These are phyloP conservation scores for Brettanomyces sp. DNA, from an alignment of 805 yeast genomes.

Conservation along the genomic window DNA sequence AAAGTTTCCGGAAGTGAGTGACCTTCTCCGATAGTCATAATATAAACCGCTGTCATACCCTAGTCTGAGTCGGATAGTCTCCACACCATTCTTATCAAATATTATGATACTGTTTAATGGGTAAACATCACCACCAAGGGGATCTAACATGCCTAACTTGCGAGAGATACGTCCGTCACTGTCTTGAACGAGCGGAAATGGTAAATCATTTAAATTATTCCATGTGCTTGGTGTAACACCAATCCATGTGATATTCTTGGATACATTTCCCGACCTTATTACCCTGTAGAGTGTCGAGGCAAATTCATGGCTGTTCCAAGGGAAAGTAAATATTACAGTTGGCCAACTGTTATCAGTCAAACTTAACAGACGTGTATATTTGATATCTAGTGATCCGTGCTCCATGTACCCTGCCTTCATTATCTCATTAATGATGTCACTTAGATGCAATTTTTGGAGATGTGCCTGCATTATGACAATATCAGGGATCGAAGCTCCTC, in stretches of 20 bases:
- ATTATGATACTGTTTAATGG: conserved; percentile 22
- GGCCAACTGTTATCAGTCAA: no score
- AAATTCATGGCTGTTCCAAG: no score
- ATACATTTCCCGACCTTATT: no score
- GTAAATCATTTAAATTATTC: background rate
- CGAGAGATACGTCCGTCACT: conserved; percentile 18
- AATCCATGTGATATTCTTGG: background rate
- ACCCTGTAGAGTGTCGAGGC: no score
- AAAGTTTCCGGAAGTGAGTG: conserved; percentile 8
- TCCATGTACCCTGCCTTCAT: no score
- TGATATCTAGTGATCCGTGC: no score
- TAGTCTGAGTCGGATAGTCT: conserved; percentile 14
- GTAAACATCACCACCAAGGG: conserved; percentile 28
- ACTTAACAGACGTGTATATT: no score
- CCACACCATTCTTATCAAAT: conserved; percentile 16
- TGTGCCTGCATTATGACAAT: conserved; percentile 5
- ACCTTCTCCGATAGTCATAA: conserved; percentile 7
- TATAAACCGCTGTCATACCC: conserved; percentile 18
- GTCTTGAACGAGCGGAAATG: conserved; percentile 22
- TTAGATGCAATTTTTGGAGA: conserved; percentile 2
- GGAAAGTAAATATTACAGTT: no score
- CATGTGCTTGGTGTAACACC: conserved; percentile 2
- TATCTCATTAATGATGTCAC: background rate
- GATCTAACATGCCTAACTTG: conserved; percentile 18
- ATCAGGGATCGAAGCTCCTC: conserved; percentile 1